Conservation (phyloP, 192 early-diverging fungal species). For the Backusella circina region DNA sequence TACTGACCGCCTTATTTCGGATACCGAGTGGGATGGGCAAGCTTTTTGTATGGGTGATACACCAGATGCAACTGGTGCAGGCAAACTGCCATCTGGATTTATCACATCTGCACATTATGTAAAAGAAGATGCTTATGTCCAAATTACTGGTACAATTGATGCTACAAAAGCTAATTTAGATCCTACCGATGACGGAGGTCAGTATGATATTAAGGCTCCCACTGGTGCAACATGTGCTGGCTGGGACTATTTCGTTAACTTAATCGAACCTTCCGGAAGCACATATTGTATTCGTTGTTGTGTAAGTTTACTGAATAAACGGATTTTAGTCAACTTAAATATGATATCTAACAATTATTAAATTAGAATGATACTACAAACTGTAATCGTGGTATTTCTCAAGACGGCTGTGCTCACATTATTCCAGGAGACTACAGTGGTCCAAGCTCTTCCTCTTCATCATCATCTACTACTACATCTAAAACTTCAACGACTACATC, state of each 20-base stretch:
- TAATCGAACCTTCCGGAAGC: slow-evolving; percentile 37
- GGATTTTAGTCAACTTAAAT: not conserved
- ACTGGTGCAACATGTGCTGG: slow-evolving; percentile 40
- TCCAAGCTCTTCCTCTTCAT: not conserved
- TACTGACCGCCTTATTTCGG: slow-evolving; percentile 34
- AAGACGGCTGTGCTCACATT: slow-evolving; percentile 39
- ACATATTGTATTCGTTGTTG: slow-evolving; percentile 49
- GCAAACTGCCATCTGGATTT: slow-evolving; percentile 34
- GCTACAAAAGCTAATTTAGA: slow-evolving; percentile 31
- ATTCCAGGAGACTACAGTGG: slow-evolving; percentile 49
- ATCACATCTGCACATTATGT: slow-evolving; percentile 40
- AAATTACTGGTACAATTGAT: slow-evolving; percentile 51
- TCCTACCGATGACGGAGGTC: slow-evolving; percentile 47
- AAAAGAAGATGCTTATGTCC: slow-evolving; percentile 33
- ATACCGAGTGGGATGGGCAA: slow-evolving; percentile 36
- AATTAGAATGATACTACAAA: slow-evolving; percentile 26
- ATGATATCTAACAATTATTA: not conserved
- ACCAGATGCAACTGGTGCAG: slow-evolving; percentile 35
- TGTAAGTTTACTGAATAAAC: slow-evolving; percentile 5
- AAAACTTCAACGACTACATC: not conserved
- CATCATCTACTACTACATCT: not conserved
- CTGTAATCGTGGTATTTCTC: slow-evolving; percentile 43
- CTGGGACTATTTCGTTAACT: slow-evolving; percentile 36
- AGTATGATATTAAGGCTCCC: slow-evolving; percentile 46
- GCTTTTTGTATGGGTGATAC: slow-evolving; percentile 40